A percentile compares a stretch with the other conserved stretches of the same genome.
These are phyloP conservation scores for Alternaria longipes DNA, from an alignment of 2,329 filamentous ascomycete species.

Conservation along the genomic window DNA sequence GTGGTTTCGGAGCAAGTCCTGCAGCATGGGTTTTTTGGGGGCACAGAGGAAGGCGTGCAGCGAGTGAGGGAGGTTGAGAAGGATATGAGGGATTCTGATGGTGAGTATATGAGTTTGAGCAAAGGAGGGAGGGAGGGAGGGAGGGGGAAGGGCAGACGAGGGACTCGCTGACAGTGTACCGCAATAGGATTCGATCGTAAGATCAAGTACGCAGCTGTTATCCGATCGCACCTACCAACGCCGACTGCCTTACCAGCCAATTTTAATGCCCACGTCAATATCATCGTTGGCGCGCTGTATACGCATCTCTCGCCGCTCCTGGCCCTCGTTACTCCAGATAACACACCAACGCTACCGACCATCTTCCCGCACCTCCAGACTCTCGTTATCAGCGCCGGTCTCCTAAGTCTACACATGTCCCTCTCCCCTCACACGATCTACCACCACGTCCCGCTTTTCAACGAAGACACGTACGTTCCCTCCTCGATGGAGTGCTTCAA, in stretches of 20 bases:
- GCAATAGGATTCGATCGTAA: conserved; percentile 34
- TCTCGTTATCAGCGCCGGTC: conserved; percentile 24
- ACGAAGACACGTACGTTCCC: conserved; percentile 34
- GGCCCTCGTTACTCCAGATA: conserved; percentile 3
- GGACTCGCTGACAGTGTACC: too few species aligned
- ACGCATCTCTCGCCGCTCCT: conserved; percentile 36
- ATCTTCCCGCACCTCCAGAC: conserved; percentile 15
- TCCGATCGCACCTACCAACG: conserved; percentile 12
- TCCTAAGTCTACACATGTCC: conserved; percentile 39
- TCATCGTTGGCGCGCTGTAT: conserved; percentile 26
- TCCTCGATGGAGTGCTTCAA: conserved; percentile 37
- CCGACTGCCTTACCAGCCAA: conserved; percentile 21
- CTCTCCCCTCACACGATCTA: conserved; percentile 40
- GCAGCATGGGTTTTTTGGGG: conserved; percentile 38
- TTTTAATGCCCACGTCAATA: conserved; percentile 36
- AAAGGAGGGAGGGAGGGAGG: conserved; percentile 31
- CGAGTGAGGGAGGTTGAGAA: not conserved
- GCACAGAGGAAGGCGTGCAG: not conserved
- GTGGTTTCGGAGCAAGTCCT: conserved; percentile 45
- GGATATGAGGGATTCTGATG: conserved; percentile 26
- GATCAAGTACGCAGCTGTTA: conserved; percentile 15
- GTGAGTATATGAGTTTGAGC: conserved; percentile 20
- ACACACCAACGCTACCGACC: not conserved
- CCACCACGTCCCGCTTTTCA: conserved; percentile 35
- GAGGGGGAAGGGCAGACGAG: conserved; percentile 4